Evolutionary conservation across 2,329 filamentous ascomycete species (phyloP), one percentile per base, ranked within the genome.

Genomic region (Aureobasidium namibiae): DNA sequence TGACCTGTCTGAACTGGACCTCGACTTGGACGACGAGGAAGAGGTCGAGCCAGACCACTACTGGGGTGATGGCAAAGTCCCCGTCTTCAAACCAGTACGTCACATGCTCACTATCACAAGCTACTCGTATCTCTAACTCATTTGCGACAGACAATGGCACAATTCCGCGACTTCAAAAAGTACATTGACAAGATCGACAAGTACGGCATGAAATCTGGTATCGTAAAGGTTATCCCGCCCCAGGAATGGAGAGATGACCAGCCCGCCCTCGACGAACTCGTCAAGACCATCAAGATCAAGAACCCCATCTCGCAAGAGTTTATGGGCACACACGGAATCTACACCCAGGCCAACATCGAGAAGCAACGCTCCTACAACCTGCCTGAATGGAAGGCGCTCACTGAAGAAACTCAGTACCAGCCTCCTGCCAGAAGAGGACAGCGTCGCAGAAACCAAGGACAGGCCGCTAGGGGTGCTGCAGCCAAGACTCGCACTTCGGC

Each of bases 241-340:
- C 77, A 87, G 68, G 92, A 97, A 82, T 99, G 94, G 94, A 76
- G 77, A 67, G 84, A 92, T 64, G 80, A 84, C 26, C 85, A 94
- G 38, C 89, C 89, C 16, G 78, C 82, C 38, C 83, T 96, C 63
- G 86, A 94, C 69, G 88, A 96, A 67, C 81, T 90, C 53, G 83
- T 99, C 64, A 97, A 96, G 75, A 86, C 88, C 63, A 89, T 99
- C 72, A 87, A 86, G 69, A 92, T 99, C 68, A 92, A 92, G 74
- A 95, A 99, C 65, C 94, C 94, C 3, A 97, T 99, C 71, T 96
- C 91, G 70, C 94, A 99, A 73, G 94, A 99, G 68, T 99, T 99
- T 67, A 92, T 95, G 80, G 94, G 94, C 42, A 90, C 89, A 54
- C 90, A 92, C 70, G 95, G 94, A 60, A 95, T 90, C 60, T 99